Evolutionary conservation across 2,329 filamentous ascomycete genomes (phyloP), one percentile per base, ranked within the genome.

Genomic region (Helotiales sp.): DNA sequence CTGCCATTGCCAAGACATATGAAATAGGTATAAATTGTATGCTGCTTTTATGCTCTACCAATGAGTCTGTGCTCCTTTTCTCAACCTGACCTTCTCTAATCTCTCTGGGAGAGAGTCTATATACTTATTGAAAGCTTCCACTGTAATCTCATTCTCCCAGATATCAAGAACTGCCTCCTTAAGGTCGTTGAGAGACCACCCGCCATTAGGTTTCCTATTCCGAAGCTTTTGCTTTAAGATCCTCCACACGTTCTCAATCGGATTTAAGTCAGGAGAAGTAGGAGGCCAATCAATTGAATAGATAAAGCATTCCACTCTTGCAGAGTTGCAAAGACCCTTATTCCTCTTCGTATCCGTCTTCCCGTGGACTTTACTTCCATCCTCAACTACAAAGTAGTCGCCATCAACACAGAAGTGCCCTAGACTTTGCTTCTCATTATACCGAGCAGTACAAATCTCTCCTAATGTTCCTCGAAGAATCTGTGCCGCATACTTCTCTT

Each of bases 61-160:
- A 34, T 34, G 31, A 34, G 31, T 34, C 4, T 34, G n/a, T 34
- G 31, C 44, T n/a, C 53, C 53, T 38, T 59, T 59, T 13, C 53
- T 22, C 19, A 59, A 29, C 31, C 53, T 54, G 25, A 59, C 55
- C 48, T 55, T 62, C 40, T 44, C 48, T 13, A 60, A 22, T 22
- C 52, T 55, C 42, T 60, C 51, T 29, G 54, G 57, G 2, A 60
- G 19, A 4, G 51, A 52, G 50, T 62, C 52, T 24, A 62, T 58
- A 42, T 40, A 54, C 27, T 56, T 55, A 60, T 60, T 63, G 42
- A 56, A 51, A 15, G 49, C n/a, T n/a, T 58, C 55, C 17, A 56
- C 38, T n/a, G 47, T 47, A 17, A 62, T 60, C 29, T 62, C 57
- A 25, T 62, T 60, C 24, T 60, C 54, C 57, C 51, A 63, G 48